Conservation (phyloP, 1,284 basidiomycete genomes). For the Flammula alnicola region DNA sequence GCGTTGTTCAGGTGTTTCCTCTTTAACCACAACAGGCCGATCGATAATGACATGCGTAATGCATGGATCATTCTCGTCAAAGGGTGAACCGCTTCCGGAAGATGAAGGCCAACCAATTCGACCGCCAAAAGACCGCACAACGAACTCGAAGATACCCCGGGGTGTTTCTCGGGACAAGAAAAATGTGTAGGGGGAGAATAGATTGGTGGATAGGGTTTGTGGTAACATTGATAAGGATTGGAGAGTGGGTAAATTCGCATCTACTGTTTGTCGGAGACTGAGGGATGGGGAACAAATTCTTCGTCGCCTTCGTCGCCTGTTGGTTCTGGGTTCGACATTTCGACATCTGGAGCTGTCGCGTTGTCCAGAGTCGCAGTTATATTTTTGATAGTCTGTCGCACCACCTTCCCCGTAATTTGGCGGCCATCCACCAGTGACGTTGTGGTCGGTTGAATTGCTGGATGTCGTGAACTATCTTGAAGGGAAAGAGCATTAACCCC, state of each 20-base stretch:
- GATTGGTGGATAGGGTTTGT: conserved; percentile 53
- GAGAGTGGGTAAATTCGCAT: conserved; percentile 75
- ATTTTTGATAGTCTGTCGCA: conserved; percentile 74
- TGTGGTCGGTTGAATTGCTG: conserved; percentile 35
- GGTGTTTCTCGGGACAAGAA: conserved; percentile 96
- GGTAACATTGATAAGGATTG: conserved; percentile 71
- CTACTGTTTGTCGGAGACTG: conserved; percentile 57
- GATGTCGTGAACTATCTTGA: conserved; percentile 53
- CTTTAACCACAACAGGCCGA: conserved; percentile 66
- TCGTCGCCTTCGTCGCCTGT: conserved; percentile 59
- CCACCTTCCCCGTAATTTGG: conserved; percentile 68
- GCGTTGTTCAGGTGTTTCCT: conserved; percentile 63
- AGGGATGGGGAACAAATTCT: conserved; percentile 71
- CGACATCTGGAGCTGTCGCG: conserved; percentile 40
- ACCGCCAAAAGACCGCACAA: conserved; percentile 91
- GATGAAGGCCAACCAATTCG: conserved; percentile 89
- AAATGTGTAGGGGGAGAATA: conserved; percentile 91
- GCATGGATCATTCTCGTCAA: conserved; percentile 72
- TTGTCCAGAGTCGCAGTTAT: conserved; percentile 47
- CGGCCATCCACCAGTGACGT: conserved; percentile 56
- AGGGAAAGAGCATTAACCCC: conserved; percentile 90
- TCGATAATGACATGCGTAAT: conserved; percentile 98
- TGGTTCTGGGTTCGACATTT: conserved; percentile 41
- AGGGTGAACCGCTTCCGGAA: conserved; percentile 84
- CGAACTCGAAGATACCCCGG: conserved; percentile 92